Conservation (phyloP, 73 alveolate species). For the Blepharisma japonicum region DNA sequence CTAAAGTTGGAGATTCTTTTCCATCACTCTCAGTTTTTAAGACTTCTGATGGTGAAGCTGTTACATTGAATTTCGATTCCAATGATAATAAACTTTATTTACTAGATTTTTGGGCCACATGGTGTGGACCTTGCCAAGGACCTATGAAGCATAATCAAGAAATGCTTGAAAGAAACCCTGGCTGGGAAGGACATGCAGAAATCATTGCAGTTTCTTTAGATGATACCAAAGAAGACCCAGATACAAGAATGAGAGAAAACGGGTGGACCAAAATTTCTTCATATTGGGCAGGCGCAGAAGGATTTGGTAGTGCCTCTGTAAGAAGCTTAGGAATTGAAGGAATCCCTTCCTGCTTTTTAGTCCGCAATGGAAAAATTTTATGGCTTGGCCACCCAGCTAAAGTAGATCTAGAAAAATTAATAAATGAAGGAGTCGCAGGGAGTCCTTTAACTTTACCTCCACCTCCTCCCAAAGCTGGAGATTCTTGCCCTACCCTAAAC, state of each 20-base stretch:
- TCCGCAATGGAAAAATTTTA: constrained; percentile 40
- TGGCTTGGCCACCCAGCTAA: constrained; percentile 52
- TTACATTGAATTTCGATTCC: constrained; percentile 3
- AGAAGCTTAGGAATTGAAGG: constrained; percentile 38
- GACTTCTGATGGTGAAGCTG: constrained; percentile 28
- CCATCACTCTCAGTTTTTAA: constrained; percentile 31
- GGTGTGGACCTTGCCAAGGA: constrained; percentile 65
- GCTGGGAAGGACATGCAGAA: constrained; percentile 55
- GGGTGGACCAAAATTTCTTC: constrained; percentile 42
- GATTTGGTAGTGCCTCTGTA: constrained; percentile 19
- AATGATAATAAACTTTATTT: constrained; percentile 39
- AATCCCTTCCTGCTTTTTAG: constrained; percentile 51
- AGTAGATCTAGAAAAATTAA: constrained; percentile 37
- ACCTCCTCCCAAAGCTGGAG: constrained; percentile 29
- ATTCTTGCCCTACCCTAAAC: constrained; percentile 24
- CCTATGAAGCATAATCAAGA: constrained; percentile 65
- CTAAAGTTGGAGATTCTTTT: constrained; percentile 26
- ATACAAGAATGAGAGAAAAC: constrained; percentile 41
- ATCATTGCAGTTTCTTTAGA: constrained; percentile 44
- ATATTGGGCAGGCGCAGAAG: constrained; percentile 39
- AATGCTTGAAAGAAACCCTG: constrained; percentile 42
- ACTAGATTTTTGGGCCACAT: constrained; percentile 65
- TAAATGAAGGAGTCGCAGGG: too few relatives aligned
- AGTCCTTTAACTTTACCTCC: too few relatives aligned
- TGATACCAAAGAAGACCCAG: constrained; percentile 28